Evolutionary conservation across 176 grass and related monocot species (phyloP).

Genomic region (Lolium perenne): DNA sequence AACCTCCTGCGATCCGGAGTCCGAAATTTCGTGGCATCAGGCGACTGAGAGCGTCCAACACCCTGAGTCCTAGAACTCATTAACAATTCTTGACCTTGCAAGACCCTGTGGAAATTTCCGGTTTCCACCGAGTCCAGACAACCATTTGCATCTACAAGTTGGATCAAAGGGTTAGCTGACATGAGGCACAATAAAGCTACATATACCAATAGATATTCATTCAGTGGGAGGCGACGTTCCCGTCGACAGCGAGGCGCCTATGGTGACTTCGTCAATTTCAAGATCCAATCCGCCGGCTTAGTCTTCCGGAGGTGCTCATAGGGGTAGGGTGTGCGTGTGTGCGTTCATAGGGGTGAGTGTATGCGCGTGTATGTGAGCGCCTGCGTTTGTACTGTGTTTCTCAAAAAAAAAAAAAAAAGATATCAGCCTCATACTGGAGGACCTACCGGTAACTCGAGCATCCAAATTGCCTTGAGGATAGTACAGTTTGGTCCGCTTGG

Average conservation of each 20-base stretch:
- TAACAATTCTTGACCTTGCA: conserved; percentile 99
- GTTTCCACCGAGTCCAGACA: conserved; percentile 60
- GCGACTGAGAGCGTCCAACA: conserved; percentile 35
- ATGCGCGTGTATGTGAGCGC: too few species aligned
- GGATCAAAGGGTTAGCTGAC: background rate
- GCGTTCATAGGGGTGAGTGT: too few species aligned
- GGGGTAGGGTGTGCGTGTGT: too few species aligned
- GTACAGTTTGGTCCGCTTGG: conserved; percentile 75
- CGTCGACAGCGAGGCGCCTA: too few species aligned
- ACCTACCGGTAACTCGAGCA: conserved; percentile 58
- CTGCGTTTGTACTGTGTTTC: too few species aligned
- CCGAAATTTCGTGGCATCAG: conserved; percentile 26
- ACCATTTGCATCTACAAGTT: conserved; percentile 76
- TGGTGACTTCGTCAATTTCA: too few species aligned
- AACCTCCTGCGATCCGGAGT: conserved; percentile 10
- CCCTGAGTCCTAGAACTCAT: conserved; percentile 54
- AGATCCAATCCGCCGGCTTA: too few species aligned
- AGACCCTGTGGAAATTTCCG: conserved; percentile 82
- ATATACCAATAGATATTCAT: background rate
- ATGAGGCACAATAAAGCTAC: background rate
- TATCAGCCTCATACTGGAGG: background rate
- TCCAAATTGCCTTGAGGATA: conserved; percentile 55
- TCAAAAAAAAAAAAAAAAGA: too few species aligned
- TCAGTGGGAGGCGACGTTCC: too few species aligned
- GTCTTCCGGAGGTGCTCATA: too few species aligned